Conservation (phyloP, 2,329 filamentous ascomycete genomes). For the Cladosporium phlei region DNA sequence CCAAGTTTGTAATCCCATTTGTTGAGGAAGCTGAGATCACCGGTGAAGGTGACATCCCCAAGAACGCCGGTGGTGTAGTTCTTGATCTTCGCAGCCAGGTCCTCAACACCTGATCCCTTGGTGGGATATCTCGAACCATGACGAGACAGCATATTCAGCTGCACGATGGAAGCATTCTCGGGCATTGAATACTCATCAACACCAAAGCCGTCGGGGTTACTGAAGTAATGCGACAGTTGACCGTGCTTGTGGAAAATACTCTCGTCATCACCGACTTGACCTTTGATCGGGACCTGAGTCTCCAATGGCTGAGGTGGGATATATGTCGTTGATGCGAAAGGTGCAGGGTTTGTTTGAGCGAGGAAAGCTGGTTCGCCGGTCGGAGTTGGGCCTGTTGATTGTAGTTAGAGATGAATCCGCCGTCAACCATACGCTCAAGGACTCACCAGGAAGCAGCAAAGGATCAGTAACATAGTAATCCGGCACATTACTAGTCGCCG, state of each 20-base stretch:
- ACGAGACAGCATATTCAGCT: conserved; percentile 67
- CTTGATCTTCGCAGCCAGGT: conserved; percentile 54
- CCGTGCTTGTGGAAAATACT: conserved; percentile 70
- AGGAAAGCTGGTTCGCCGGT: conserved; percentile 67
- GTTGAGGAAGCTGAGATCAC: conserved; percentile 61
- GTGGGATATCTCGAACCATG: conserved; percentile 73
- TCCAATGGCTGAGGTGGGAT: conserved; percentile 66
- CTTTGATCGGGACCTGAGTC: conserved; percentile 63
- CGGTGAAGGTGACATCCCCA: conserved; percentile 53
- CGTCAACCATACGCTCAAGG: neutral
- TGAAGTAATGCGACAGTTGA: conserved; percentile 64
- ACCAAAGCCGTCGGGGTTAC: conserved; percentile 65
- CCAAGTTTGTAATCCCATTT: conserved; percentile 66
- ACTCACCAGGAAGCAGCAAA: conserved; percentile 44
- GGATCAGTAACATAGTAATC: conserved; percentile 61
- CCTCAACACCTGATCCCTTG: conserved; percentile 50
- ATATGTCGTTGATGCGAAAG: conserved; percentile 57
- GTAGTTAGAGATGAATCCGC: neutral
- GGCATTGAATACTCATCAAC: conserved; percentile 68
- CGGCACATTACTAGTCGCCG: conserved; percentile 41
- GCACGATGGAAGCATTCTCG: conserved; percentile 61
- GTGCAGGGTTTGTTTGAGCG: conserved; percentile 64
- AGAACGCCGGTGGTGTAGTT: conserved; percentile 42
- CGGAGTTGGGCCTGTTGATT: conserved; percentile 56
- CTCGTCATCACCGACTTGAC: conserved; percentile 45